Percentiles rank a stretch among this genome's conserved stretches.
Evolutionary conservation across 2,329 filamentous ascomycete genomes (phyloP).

Genomic region (Ophiocordyceps camponoti-saundersi): DNA sequence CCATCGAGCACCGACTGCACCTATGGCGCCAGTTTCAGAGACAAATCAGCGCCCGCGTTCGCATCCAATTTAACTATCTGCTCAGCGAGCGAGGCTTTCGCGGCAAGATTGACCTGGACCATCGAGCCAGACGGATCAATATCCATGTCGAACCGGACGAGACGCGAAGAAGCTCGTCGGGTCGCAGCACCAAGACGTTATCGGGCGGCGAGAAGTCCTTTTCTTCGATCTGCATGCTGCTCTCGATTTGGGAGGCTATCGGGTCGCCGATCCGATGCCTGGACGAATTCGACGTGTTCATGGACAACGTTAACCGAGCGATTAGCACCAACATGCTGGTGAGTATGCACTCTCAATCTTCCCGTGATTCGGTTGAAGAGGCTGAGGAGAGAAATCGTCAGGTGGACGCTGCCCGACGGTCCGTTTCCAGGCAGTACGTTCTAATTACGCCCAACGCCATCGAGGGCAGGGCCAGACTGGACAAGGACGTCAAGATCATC

Average conservation of each 20-base stretch:
- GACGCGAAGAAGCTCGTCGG: slow-evolving; percentile 50
- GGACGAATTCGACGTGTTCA: slow-evolving; percentile 98
- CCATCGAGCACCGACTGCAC: slow-evolving; percentile 50
- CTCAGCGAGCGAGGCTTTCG: slow-evolving; percentile 81
- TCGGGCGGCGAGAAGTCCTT: slow-evolving; percentile 97
- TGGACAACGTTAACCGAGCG: slow-evolving; percentile 91
- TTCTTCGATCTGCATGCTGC: slow-evolving; percentile 82
- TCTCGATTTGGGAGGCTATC: slow-evolving; percentile 96
- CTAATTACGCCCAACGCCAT: slow-evolving; percentile 90
- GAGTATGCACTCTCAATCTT: slow-evolving; percentile 17
- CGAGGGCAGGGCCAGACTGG: slow-evolving; percentile 35
- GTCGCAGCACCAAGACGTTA: slow-evolving; percentile 76
- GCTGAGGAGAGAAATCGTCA: slow-evolving; percentile 12
- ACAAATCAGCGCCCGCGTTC: slow-evolving; percentile 70
- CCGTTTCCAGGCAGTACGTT: slow-evolving; percentile 85
- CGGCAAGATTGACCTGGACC: slow-evolving; percentile 64
- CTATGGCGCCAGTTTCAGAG: slow-evolving; percentile 73
- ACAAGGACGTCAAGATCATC: slow-evolving; percentile 63
- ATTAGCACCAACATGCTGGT: slow-evolving; percentile 90
- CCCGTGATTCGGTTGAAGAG: neutral
- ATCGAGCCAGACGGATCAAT: slow-evolving; percentile 55
- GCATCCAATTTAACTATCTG: slow-evolving; percentile 74
- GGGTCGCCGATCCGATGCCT: slow-evolving; percentile 86
- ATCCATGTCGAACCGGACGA: slow-evolving; percentile 58
- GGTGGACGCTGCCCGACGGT: slow-evolving; percentile 70